phyloP scores from a whole-genome alignment of 2,329 filamentous ascomycete genomes.

The Diplocarpon mali region DNA sequence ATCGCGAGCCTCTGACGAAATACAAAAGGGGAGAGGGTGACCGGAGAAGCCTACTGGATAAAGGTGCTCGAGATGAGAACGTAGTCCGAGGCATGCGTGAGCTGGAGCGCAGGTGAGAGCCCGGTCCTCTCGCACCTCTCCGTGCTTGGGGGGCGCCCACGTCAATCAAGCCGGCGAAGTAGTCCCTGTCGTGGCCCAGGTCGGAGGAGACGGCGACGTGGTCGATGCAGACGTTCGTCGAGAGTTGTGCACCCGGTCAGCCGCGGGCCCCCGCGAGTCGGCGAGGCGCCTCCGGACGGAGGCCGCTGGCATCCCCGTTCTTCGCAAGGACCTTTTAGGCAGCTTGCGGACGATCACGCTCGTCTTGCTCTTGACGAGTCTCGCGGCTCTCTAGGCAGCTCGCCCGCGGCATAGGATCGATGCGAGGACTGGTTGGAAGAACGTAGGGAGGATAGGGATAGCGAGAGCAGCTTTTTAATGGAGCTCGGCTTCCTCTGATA shows the following conservation, averaged over 20 bases:
- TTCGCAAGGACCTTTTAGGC: constrained; percentile 41
- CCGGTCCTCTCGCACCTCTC: no score
- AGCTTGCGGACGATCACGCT: constrained; percentile 57
- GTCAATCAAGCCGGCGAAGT: constrained; percentile 57
- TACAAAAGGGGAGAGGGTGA: no score
- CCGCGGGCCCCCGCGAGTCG: constrained; percentile 13
- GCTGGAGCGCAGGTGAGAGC: no score
- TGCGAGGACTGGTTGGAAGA: no score
- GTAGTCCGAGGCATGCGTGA: constrained; percentile 52
- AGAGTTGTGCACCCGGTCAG: constrained; percentile 24
- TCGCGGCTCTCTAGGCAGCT: neutral
- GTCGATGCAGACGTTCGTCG: constrained; percentile 51
- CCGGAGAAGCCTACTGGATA: constrained; percentile 28
- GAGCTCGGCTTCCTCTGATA: no score
- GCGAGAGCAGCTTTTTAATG: no score
- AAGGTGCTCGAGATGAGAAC: constrained; percentile 42
- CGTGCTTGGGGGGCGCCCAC: constrained; percentile 9
- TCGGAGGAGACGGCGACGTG: constrained; percentile 55
- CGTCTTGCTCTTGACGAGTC: constrained; percentile 35
- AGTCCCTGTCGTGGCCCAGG: constrained; percentile 41
- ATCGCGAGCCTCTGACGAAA: no score
- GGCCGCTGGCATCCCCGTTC: constrained; percentile 30
- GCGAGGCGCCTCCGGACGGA: constrained; percentile 36
- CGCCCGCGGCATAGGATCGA: no score
- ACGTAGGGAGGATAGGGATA: no score